Evolutionary conservation across 106 monocot species (phyloP), one percentile per base, ranked within the genome.

Genomic region (Allium cepa): DNA sequence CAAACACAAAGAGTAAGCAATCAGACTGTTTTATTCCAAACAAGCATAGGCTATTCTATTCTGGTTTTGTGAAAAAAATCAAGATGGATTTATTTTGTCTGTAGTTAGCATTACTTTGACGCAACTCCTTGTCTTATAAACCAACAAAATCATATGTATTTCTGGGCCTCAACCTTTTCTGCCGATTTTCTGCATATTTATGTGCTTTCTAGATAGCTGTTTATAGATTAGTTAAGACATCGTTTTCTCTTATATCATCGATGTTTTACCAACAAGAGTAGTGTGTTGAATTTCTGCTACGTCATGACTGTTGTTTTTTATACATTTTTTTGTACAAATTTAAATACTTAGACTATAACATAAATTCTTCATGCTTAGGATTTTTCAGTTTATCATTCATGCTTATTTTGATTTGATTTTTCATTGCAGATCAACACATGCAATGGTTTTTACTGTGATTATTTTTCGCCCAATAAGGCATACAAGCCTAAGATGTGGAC

Each of bases 401-500:
- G 88, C 56, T 92, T 92, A 22, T 71, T 86, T 55, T 55, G 7
- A 15, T 55, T 55, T 11, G 4, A 55, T 55, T 55, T 55, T 55
- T 55, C 53, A 55, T 55, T 50, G 69, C 82, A 90, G 94, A 94
- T 94, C 55, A 78, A 94, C 70, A 94, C 90, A 7, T 94, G 94
- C 79, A 94, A 94, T 66, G 94, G 94, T 15, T 94, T 87, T 77
- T 94, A 94, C 59, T 85, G 87, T 50, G 94, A 94, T 50, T 76
- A 76, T 51, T 94, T 94, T 62, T 75, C 83, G 26, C 94, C 94
- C 22, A 94, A 94, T 71, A 76, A 83, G 68, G 82, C 82, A 64
- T 79, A 94, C 71, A 94, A 94, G 58, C 94, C 94, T 53, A 83
- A 59, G 27, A 94, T 94, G 85, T 94, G 94, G 94, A 94, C 94